A percentile compares a stretch with the other conserved stretches of the same genome.
These are phyloP conservation scores for Aureobasidium sp. DNA, from an alignment of 2,329 filamentous ascomycete genomes.

Conservation along the genomic window DNA sequence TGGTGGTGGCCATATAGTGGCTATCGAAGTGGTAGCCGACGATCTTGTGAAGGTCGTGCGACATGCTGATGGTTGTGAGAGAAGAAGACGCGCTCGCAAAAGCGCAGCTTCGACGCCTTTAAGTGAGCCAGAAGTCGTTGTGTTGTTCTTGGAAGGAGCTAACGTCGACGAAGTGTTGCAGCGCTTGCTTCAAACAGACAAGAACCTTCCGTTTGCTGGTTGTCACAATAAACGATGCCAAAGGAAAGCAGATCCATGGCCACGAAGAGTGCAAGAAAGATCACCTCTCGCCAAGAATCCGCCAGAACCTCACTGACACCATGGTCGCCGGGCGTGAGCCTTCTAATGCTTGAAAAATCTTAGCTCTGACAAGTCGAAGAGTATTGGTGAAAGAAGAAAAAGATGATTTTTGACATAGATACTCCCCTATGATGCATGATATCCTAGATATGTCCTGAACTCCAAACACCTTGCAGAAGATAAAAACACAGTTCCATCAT, in stretches of 20 bases:
- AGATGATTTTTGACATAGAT: neutral
- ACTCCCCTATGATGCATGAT: constrained; percentile 10
- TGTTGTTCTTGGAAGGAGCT: neutral
- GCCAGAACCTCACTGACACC: neutral
- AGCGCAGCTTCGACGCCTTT: neutral
- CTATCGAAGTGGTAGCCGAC: neutral
- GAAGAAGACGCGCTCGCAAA: neutral
- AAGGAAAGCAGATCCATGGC: neutral
- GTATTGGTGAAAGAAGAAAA: neutral
- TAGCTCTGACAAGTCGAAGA: neutral
- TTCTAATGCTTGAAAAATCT: neutral
- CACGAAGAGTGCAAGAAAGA: neutral
- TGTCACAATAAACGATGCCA: neutral
- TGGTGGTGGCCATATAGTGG: neutral
- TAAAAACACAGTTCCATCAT: neutral
- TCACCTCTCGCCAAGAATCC: neutral
- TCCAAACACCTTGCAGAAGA: constrained; percentile 14
- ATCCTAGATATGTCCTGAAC: neutral
- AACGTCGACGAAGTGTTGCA: neutral
- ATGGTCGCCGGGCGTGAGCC: neutral
- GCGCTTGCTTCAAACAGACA: neutral
- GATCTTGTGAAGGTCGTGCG: neutral
- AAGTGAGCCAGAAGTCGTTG: neutral
- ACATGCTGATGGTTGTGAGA: neutral
- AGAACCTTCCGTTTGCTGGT: neutral